Base-by-base conservation (phyloP, 2,329 filamentous ascomycete species). In the Huntiella moniliformis region DNA sequence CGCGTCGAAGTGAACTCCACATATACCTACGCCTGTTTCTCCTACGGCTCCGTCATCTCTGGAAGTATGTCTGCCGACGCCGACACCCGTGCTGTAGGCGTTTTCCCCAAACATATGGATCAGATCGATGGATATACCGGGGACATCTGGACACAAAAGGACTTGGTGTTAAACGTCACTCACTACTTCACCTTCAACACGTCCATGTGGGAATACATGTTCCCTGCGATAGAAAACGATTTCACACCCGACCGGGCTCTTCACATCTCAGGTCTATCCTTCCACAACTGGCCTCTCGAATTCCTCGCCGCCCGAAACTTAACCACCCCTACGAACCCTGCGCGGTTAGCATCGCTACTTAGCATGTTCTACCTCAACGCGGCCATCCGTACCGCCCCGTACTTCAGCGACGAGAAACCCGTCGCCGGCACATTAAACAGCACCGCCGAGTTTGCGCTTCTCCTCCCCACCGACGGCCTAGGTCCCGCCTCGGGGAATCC, bases 401-500 rank as follows among this genome's bases (percentile, higher is more conserved):
- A 39, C n/a, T 38, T 38, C 16, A 32, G 4, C 22, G 12, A 17
- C 7, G 22, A 28, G 6, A 6, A 28, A 28, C 22, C 7, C 4
- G 10, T 7, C 7, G 22, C 10, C 7, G 22, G 22, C 22, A 28
- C 22, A 5, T 28, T 28, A 28, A 28, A 28, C 22, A 28, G 1
- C 22, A 28, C 22, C 22, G 7, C 2, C 6, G 22, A 28, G 6
- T 28, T 28, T 28, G 22, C 22, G 7, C 22, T 28, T 28, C n/a
- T 44, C 42, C n/a, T 44, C 4, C 42, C 42, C 10, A 15, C 36
- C 11, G 22, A 44, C 17, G 42, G 42, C 6, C 42, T 38, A 13
- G 42, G 42, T 37, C 33, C 11, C 3, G 22, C 33, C 33, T 44
- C 42, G 16, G 34, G 15, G 11, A 37, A 17, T n/a, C 16, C 32